Conservation (phyloP, 345 rosid genomes). For the Citrus inodora region DNA sequence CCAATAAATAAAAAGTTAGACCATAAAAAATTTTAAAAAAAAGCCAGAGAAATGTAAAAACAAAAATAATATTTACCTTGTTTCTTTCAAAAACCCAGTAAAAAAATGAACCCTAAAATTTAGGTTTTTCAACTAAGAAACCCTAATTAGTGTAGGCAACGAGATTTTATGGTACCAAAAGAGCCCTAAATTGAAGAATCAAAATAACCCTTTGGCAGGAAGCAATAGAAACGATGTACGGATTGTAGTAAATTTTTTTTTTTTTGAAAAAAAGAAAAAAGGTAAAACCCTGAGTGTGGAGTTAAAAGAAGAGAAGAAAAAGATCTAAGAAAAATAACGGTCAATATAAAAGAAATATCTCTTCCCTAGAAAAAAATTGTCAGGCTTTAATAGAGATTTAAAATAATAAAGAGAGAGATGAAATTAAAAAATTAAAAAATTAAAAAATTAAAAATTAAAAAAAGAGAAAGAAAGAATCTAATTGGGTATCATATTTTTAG, state of each 20-base stretch:
- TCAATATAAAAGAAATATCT: no score
- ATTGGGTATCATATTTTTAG: no score
- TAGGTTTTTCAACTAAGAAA: constrained; percentile 4
- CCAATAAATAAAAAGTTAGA: not conserved
- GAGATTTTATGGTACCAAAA: not conserved
- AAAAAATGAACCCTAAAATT: not conserved
- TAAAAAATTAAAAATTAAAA: no score
- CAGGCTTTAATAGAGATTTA: no score
- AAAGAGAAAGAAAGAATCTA: no score
- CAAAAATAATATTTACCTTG: not conserved
- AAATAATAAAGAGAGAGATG: no score
- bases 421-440: no score
- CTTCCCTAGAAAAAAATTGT: no score
- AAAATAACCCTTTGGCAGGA: not conserved
- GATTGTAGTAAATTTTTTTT: not conserved
- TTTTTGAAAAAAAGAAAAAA: not conserved
- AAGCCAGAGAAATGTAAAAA: not conserved
- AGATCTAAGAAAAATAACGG: not conserved
- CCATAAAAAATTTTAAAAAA: not conserved
- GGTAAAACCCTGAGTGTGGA: not conserved
- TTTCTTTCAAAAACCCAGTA: not conserved
- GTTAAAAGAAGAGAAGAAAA: not conserved
- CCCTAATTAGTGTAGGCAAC: not conserved
- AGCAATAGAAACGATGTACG: not conserved
- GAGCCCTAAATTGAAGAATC: not conserved